Base-by-base conservation (phyloP, 163 green algal species). In the Dunaliella salina region DNA sequence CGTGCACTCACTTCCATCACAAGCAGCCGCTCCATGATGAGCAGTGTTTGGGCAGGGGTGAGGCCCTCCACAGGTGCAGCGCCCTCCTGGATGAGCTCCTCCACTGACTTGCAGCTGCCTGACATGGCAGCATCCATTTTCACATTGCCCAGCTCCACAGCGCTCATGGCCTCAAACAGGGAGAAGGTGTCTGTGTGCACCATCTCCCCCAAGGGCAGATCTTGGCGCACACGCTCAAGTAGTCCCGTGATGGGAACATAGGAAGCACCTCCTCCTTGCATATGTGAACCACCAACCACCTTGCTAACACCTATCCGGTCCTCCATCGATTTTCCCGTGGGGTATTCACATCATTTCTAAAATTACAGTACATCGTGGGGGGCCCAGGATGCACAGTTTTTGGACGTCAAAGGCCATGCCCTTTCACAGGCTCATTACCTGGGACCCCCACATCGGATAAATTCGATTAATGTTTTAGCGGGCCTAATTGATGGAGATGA, bases 151-250 rank as follows among this genome's bases (percentile, higher is more conserved):
- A 98, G 95, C 85, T 98, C 95, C 17, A 98, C 86, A 22, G 96
- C 96, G 30, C 89, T 95, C 94, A 98, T 98, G 26, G 95, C 91
- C 32, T 98, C 95, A 40, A 95, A 96, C 12, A 98, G 89, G 78
- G 89, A 96, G 90, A 98, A 98, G 26, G 90, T 72, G 29, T 93
- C 88, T 18, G 88, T 91, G 33, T 95, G 91, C 17, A 98, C 30
- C 45, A 98, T 91, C 86, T 97, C 33, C 30, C 86, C 86, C 0
- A 86, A 84, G 5, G 82, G 75, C 26, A 93, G 83, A 15, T 85
- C 75, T 18, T 75, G 80, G 45, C 46, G 33, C 0, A 87, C 90
- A 29, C 46, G 63, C n/a, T 69, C 86, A 5, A 91, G 79, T 12
- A 93, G 84, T 59, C 30, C 67, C 50, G 30, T 75, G 40, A 91